phyloP scores from a whole-genome alignment of 140 eudicot species.

The Anethum foeniculum region DNA sequence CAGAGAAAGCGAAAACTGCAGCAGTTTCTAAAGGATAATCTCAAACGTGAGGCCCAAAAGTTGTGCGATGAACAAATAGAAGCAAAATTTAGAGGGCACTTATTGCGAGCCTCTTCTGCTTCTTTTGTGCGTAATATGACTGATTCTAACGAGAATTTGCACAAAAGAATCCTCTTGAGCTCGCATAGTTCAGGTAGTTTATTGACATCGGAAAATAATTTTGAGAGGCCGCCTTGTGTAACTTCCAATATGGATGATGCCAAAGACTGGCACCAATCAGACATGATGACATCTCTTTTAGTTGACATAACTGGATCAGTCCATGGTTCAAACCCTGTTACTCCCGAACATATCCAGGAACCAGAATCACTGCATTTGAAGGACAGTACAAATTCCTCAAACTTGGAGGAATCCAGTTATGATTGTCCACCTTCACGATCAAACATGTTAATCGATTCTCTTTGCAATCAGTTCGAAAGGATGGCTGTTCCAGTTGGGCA shows the following conservation, averaged over 20 bases:
- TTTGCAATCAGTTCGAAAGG: conserved; percentile 21
- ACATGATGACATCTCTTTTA: conserved; percentile 9
- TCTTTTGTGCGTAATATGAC: conserved; percentile 25
- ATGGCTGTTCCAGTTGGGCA: conserved; percentile 56
- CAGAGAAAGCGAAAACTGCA: conserved; percentile 44
- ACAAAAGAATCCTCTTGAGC: conserved; percentile 4
- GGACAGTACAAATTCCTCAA: conserved; percentile 9
- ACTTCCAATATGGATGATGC: conserved; percentile 6
- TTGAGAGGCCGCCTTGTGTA: conserved; percentile 13
- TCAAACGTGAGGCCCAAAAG: conserved; percentile 11
- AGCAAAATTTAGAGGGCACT: conserved; percentile 12
- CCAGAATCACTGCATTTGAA: conserved; percentile 3
- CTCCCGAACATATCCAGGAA: conserved; percentile 16
- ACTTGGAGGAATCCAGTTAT: conserved; percentile 6
- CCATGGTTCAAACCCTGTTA: conserved; percentile 25
- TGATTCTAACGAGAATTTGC: conserved; percentile 6
- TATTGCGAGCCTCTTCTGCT: conserved; percentile 24
- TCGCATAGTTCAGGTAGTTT: conserved; percentile 26
- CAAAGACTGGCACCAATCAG: background rate
- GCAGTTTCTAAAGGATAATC: conserved; percentile 27
- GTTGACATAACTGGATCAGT: conserved; percentile 32
- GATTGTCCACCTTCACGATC: conserved; percentile 23
- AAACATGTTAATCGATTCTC: conserved; percentile 13
- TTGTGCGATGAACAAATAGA: conserved; percentile 11
- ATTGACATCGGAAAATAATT: conserved; percentile 11